Evolutionary conservation across 768 basidiomycete genomes (phyloP).

Genomic region (Coprinopsis cinerea): DNA sequence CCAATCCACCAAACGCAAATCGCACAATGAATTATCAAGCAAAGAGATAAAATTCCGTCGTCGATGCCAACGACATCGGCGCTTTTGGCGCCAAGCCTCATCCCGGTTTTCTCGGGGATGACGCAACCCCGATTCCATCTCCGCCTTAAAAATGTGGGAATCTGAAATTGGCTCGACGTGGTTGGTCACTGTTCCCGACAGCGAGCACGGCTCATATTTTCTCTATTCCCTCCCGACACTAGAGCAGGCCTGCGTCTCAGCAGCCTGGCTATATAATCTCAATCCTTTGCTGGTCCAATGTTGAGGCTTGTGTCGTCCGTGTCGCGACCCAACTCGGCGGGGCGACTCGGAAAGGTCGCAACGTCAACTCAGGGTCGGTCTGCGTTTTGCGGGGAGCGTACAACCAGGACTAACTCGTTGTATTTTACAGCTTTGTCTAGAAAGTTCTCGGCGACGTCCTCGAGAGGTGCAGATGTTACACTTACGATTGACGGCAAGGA

Average conservation of each 20-base stretch:
- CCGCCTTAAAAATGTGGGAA: conserved; percentile 31
- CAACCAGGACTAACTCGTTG: conserved; percentile 3
- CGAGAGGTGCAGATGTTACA: conserved; percentile 74
- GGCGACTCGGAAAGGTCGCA: conserved; percentile 62
- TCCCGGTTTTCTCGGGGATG: no score
- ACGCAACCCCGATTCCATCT: conserved; percentile 13
- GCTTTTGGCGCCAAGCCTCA: no score
- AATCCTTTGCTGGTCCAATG: conserved; percentile 35
- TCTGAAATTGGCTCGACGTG: conserved; percentile 34
- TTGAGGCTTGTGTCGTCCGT: conserved; percentile 60
- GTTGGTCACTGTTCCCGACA: conserved; percentile 41
- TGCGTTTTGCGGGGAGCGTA: not conserved
- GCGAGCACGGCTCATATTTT: conserved; percentile 35
- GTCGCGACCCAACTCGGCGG: conserved; percentile 58
- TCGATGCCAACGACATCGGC: no score
- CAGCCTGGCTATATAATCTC: conserved; percentile 18
- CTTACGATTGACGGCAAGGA: conserved; percentile 95
- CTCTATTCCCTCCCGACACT: conserved; percentile 21
- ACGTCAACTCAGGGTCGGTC: conserved; percentile 30
- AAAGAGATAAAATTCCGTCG: no score
- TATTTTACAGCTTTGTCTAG: conserved; percentile 45
- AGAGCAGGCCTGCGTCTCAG: conserved; percentile 27
- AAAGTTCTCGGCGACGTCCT: conserved; percentile 59
- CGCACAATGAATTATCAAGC: no score
- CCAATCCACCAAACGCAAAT: no score